phyloP scores from a whole-genome alignment of 176 grass and related monocot species.

The Themeda triandra region DNA sequence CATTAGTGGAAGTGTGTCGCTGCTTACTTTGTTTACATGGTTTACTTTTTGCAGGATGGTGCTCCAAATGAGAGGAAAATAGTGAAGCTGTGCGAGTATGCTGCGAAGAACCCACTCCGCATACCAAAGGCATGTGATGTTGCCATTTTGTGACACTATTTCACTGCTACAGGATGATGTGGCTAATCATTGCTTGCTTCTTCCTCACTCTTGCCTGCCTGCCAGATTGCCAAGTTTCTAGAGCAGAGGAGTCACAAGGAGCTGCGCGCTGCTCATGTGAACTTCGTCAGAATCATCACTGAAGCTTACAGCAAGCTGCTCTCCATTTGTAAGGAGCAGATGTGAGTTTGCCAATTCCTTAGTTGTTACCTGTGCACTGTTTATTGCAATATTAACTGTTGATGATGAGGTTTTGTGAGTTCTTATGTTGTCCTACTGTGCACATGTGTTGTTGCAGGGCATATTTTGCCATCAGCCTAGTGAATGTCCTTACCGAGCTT shows the following conservation, averaged over 20 bases:
- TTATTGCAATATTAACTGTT: slow-evolving; percentile 5
- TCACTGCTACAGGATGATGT: slow-evolving; percentile 1
- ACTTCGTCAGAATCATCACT: slow-evolving; percentile 87
- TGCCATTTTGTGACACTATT: slow-evolving; percentile 9
- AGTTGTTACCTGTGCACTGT: not conserved
- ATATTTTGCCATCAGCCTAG: slow-evolving; percentile 91
- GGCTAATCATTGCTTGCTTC: slow-evolving; percentile 7
- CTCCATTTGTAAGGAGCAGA: slow-evolving; percentile 90
- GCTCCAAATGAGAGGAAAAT: slow-evolving; percentile 90
- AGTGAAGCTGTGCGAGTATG: slow-evolving; percentile 96
- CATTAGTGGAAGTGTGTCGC: not conserved
- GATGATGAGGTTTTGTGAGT: not conserved
- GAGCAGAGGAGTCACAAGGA: slow-evolving; percentile 91
- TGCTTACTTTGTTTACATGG: not conserved
- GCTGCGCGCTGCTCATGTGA: slow-evolving; percentile 66
- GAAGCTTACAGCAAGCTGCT: slow-evolving; percentile 93
- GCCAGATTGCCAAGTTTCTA: slow-evolving; percentile 90
- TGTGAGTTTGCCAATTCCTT: slow-evolving; percentile 61
- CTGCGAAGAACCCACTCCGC: slow-evolving; percentile 87
- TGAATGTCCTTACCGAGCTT: slow-evolving; percentile 84
- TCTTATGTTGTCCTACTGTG: slow-evolving; percentile 12
- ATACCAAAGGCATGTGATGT: slow-evolving; percentile 73
- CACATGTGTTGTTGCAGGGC: slow-evolving; percentile 61
- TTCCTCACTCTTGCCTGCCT: slow-evolving; percentile 7
- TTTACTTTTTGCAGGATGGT: slow-evolving; percentile 56